Percentiles rank a stretch among this genome's conserved stretches.
Conservation (phyloP, 169 alveolate genomes). For the Cryptosporidium xiaoi region DNA sequence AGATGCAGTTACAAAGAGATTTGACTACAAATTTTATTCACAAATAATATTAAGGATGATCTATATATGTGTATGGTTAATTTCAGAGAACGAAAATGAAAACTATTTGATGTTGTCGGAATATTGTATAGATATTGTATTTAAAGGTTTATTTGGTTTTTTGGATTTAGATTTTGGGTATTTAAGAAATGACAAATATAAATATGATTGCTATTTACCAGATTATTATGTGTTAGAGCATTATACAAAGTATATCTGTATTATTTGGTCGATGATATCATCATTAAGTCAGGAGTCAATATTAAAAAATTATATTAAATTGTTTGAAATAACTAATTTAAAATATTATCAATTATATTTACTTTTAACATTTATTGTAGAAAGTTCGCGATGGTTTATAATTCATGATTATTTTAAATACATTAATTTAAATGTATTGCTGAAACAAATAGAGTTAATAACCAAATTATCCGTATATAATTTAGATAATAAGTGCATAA, state of each 20-base stretch:
- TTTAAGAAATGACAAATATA: conserved; percentile 1
- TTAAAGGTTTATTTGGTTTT: conserved; percentile 23
- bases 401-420: conserved; percentile 39
- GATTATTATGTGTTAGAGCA: conserved; percentile 39
- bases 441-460: conserved; percentile 32
- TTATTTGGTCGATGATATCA: conserved; percentile 49
- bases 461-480: conserved; percentile 13
- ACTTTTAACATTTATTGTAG: conserved; percentile 10
- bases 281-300: conserved; percentile 48
- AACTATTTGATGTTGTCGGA: conserved; percentile 24
- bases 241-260: conserved; percentile 30
- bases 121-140: conserved; percentile 7
- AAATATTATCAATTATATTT: conserved; percentile 24
- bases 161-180: background rate
- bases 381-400: conserved; percentile 50
- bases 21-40: conserved; percentile 46
- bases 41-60: conserved; percentile 49
- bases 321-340: background rate
- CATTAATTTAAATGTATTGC: background rate
- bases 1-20: conserved; percentile 15
- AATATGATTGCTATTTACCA: conserved; percentile 4
- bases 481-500: background rate
- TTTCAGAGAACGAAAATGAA: conserved; percentile 20
- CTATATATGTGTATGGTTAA: conserved; percentile 42
- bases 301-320: conserved; percentile 1